phyloP scores from a whole-genome alignment of 345 rosid genomes.

The Linum trigynum region DNA sequence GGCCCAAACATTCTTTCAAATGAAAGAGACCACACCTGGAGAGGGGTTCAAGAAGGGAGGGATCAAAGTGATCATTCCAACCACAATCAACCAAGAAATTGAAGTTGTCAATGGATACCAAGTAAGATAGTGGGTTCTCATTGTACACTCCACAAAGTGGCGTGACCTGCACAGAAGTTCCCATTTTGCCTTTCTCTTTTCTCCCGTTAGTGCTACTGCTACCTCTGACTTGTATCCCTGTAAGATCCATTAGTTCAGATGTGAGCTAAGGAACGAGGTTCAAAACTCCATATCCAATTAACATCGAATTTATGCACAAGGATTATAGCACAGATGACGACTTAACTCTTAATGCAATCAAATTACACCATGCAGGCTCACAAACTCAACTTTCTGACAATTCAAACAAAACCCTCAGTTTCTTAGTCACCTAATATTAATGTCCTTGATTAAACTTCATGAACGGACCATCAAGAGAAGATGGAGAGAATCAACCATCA shows the following conservation, averaged over 20 bases:
- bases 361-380: neutral
- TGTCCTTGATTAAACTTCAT: neutral
- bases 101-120: constrained; percentile 84
- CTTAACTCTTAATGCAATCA: neutral
- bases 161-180: constrained; percentile 84
- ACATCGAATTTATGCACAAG: neutral
- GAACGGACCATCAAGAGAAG: neutral
- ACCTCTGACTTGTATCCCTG: neutral
- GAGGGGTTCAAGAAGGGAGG: constrained; percentile 82
- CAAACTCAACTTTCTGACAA: neutral
- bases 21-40: constrained; percentile 37
- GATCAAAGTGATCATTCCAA: constrained; percentile 92
- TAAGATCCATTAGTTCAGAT: neutral
- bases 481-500: too few relatives aligned
- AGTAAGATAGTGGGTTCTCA: constrained; percentile 81
- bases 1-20: neutral
- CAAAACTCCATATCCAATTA: neutral
- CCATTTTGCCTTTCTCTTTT: constrained; percentile 33
- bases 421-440: too few relatives aligned
- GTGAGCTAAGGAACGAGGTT: neutral
- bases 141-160: constrained; percentile 85
- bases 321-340: neutral
- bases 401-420: neutral
- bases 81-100: constrained; percentile 90
- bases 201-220: neutral